Conservation (phyloP, 495 filamentous ascomycete genomes). For the Neurospora tetraspora region DNA sequence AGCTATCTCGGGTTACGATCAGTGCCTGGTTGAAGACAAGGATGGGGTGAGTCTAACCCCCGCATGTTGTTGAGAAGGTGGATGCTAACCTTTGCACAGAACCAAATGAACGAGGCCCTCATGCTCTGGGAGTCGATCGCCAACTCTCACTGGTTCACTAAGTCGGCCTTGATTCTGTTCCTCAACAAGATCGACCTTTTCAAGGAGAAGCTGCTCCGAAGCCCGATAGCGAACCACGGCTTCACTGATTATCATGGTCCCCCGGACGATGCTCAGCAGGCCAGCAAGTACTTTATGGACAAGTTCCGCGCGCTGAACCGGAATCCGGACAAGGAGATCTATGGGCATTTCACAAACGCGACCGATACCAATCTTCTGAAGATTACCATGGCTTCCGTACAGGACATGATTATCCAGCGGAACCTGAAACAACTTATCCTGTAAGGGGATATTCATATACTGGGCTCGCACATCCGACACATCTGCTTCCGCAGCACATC, state of each 20-base stretch:
- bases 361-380: slow-evolving; percentile 93
- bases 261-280: slow-evolving; percentile 43
- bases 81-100: slow-evolving; percentile 46
- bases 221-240: slow-evolving; percentile 72
- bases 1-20: slow-evolving; percentile 93
- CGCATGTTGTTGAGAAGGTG: not conserved
- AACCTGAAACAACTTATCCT: slow-evolving; percentile 92
- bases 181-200: slow-evolving; percentile 99
- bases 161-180: slow-evolving; percentile 93
- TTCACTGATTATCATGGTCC: slow-evolving; percentile 80
- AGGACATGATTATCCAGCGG: slow-evolving; percentile 98
- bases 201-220: slow-evolving; percentile 72
- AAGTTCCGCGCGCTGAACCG: slow-evolving; percentile 82
- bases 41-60: slow-evolving; percentile 62
- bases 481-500: not conserved
- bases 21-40: slow-evolving; percentile 94
- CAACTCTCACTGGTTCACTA: slow-evolving; percentile 96
- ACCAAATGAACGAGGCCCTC: slow-evolving; percentile 99
- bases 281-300: slow-evolving; percentile 78
- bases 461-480: not conserved
- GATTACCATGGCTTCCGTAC: slow-evolving; percentile 93
- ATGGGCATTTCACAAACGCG: slow-evolving; percentile 88
- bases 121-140: slow-evolving; percentile 97
- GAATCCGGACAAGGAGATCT: slow-evolving; percentile 78
- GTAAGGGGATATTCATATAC: slow-evolving; percentile 38